Evolutionary conservation across 352 stramenopile genomes (phyloP).

Genomic region (Globisporangium cystogenes): DNA sequence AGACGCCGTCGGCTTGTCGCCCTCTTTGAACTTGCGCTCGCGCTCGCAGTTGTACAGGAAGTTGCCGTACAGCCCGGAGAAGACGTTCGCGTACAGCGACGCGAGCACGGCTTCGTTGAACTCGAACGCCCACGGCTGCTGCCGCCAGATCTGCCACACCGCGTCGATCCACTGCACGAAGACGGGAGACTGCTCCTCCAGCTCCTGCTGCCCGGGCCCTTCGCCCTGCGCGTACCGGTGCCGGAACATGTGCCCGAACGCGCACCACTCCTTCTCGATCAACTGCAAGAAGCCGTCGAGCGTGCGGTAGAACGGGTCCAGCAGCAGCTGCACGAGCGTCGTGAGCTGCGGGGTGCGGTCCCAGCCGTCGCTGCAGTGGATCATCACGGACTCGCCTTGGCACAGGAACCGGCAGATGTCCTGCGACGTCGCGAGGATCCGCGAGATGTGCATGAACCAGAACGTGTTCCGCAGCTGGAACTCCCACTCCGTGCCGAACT

Average conservation of each 20-base stretch:
- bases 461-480: slow-evolving; percentile 94
- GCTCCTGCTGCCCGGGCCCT: slow-evolving; percentile 88
- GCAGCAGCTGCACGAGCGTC: slow-evolving; percentile 92
- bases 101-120: slow-evolving; percentile 94
- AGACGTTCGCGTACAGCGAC: slow-evolving; percentile 94
- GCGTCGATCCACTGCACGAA: slow-evolving; percentile 99
- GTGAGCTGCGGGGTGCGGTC: slow-evolving; percentile 97
- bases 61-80: slow-evolving; percentile 96
- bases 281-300: slow-evolving; percentile 93
- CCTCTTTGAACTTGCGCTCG: slow-evolving; percentile 63
- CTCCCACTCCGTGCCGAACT: slow-evolving; percentile 69
- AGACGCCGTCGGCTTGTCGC: slow-evolving; percentile 51
- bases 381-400: slow-evolving; percentile 93
- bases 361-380: slow-evolving; percentile 99
- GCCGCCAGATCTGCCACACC: slow-evolving; percentile 96
- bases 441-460: slow-evolving; percentile 97
- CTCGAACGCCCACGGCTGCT: slow-evolving; percentile 97
- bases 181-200: slow-evolving; percentile 97
- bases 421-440: slow-evolving; percentile 92
- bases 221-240: slow-evolving; percentile 95
- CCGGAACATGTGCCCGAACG: slow-evolving; percentile 99
- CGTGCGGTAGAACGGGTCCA: slow-evolving; percentile 99
- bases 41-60: slow-evolving; percentile 97
- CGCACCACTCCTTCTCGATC: slow-evolving; percentile 99
- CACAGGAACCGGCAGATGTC: slow-evolving; percentile 93